Conservation (phyloP, 2,329 filamentous ascomycete species). For the Leptographium lundbergii region DNA sequence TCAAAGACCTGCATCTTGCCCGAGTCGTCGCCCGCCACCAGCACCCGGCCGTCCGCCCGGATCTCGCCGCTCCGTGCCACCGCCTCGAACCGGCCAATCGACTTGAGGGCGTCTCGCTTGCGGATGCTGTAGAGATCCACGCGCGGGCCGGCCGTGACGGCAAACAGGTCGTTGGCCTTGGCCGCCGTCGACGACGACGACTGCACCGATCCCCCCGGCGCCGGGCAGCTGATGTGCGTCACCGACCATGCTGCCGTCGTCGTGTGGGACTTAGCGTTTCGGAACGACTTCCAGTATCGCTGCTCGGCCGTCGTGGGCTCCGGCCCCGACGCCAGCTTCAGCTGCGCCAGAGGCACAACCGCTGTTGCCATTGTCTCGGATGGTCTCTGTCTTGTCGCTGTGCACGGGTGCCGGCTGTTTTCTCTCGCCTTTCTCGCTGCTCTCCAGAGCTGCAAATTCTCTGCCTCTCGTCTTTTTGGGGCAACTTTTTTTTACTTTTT, state of each 20-base stretch:
- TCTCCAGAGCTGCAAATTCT: not conserved
- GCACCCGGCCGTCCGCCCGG: conserved; percentile 72
- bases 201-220: conserved; percentile 28
- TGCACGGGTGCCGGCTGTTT: not conserved
- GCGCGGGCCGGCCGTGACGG: conserved; percentile 85
- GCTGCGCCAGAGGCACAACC: conserved; percentile 64
- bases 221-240: conserved; percentile 73
- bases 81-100: conserved; percentile 86
- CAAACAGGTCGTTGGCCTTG: conserved; percentile 60
- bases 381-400: not conserved
- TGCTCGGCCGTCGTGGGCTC: conserved; percentile 82
- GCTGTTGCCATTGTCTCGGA: conserved; percentile 60
- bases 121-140: conserved; percentile 90
- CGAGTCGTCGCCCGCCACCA: conserved; percentile 83
- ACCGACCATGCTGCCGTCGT: conserved; percentile 84
- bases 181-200: conserved; percentile 23
- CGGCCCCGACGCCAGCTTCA: conserved; percentile 75
- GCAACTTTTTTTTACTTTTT: not conserved
- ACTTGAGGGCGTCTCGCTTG: conserved; percentile 84
- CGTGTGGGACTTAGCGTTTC: conserved; percentile 77
- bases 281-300: conserved; percentile 92
- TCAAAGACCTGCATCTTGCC: conserved; percentile 95
- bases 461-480: not conserved
- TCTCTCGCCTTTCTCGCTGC: not conserved
- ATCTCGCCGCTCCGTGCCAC: conserved; percentile 84